Percentiles rank a stretch among this genome's conserved stretches.
phyloP scores from a whole-genome alignment of 768 basidiomycete species.

The Hygrocybe punicea region DNA sequence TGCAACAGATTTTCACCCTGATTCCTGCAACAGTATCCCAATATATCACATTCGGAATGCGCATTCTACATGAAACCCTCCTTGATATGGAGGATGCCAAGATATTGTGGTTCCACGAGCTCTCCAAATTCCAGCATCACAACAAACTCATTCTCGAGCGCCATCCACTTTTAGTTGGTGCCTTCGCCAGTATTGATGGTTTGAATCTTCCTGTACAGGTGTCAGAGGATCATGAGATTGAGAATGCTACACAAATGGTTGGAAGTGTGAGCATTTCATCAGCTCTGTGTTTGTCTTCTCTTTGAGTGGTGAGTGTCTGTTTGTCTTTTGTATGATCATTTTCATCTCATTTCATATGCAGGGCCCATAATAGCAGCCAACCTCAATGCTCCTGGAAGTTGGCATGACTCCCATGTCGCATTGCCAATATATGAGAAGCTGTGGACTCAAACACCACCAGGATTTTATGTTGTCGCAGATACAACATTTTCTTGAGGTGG shows the following conservation, averaged over 20 bases:
- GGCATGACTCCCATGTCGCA: slow-evolving; percentile 42
- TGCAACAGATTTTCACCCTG: slow-evolving; percentile 46
- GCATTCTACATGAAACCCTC: slow-evolving; percentile 30
- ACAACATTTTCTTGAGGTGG: slow-evolving; percentile 39
- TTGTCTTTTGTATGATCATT: not conserved
- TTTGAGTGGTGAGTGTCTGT: slow-evolving; percentile 15
- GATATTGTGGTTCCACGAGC: slow-evolving; percentile 22
- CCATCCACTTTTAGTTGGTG: slow-evolving; percentile 35
- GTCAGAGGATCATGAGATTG: slow-evolving; percentile 37
- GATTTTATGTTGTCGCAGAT: slow-evolving; percentile 38
- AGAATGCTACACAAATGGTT: slow-evolving; percentile 46
- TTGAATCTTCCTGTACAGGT: slow-evolving; percentile 32
- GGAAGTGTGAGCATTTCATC: slow-evolving; percentile 41
- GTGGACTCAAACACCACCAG: slow-evolving; percentile 25
- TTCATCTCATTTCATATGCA: slow-evolving; percentile 10
- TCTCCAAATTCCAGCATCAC: slow-evolving; percentile 28
- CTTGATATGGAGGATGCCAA: slow-evolving; percentile 23
- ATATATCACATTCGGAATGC: slow-evolving; percentile 36
- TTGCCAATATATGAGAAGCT: slow-evolving; percentile 36
- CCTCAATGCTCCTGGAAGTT: slow-evolving; percentile 41
- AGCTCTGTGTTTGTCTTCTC: slow-evolving; percentile 34
- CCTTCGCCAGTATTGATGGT: slow-evolving; percentile 42
- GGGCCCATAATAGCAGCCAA: slow-evolving; percentile 34
- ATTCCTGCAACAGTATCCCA: slow-evolving; percentile 34
- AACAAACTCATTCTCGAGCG: slow-evolving; percentile 24